Evolutionary conservation across 257 asterid genomes (phyloP).

Genomic region (Avicennia marina): DNA sequence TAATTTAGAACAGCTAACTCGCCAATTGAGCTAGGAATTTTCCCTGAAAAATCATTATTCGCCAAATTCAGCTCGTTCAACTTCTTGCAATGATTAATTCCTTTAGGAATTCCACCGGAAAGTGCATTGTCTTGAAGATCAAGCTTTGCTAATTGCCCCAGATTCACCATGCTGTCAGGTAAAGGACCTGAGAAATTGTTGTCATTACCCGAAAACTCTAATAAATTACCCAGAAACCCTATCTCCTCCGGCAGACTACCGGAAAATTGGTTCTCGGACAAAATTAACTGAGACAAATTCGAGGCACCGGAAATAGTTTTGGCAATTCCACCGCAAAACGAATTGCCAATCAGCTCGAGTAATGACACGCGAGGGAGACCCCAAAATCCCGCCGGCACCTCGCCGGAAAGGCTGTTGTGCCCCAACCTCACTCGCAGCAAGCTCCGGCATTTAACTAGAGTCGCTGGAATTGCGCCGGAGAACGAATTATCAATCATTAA

Average conservation of each 20-base stretch:
- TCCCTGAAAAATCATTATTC: slow-evolving; percentile 64
- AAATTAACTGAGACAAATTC: slow-evolving; percentile 65
- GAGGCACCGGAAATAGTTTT: slow-evolving; percentile 73
- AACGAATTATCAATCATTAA: slow-evolving; percentile 65
- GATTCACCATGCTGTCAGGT: slow-evolving; percentile 70
- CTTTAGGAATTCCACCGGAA: slow-evolving; percentile 67
- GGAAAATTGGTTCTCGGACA: slow-evolving; percentile 69
- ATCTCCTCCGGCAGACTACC: slow-evolving; percentile 80
- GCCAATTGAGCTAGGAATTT: slow-evolving; percentile 75
- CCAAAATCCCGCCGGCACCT: slow-evolving; percentile 76
- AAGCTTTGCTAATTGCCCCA: slow-evolving; percentile 80
- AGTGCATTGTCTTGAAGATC: slow-evolving; percentile 78
- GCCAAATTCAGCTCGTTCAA: slow-evolving; percentile 83
- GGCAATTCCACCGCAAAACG: slow-evolving; percentile 70
- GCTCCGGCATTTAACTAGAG: slow-evolving; percentile 62
- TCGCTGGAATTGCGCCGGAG: slow-evolving; percentile 69
- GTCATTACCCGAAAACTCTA: slow-evolving; percentile 59
- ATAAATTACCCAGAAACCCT: slow-evolving; percentile 56
- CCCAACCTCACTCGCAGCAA: slow-evolving; percentile 73
- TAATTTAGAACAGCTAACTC: slow-evolving; percentile 66
- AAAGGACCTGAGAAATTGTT: slow-evolving; percentile 66
- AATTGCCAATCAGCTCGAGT: slow-evolving; percentile 70
- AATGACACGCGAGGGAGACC: slow-evolving; percentile 92
- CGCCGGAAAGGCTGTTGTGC: slow-evolving; percentile 66
- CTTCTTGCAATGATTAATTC: slow-evolving; percentile 64